A percentile compares a stretch with the other conserved stretches of the same genome.
Conservation (phyloP, 1,284 basidiomycete species). For the Trichosporon faecale region DNA sequence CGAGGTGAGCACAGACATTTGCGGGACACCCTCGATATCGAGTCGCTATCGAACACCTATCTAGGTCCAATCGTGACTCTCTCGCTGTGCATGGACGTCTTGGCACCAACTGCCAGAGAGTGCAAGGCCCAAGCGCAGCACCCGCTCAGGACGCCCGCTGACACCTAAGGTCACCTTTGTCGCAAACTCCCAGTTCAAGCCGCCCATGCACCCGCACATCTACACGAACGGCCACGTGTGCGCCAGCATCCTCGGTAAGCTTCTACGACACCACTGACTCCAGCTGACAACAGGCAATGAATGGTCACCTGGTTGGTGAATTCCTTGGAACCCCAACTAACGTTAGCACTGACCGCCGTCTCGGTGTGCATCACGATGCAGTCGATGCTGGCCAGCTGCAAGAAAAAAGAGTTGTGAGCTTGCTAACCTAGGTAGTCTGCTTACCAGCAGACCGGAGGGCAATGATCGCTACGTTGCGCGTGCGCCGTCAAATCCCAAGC, state of each 20-base stretch:
- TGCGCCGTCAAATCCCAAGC: slow-evolving; percentile 49
- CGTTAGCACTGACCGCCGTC: slow-evolving; percentile 47
- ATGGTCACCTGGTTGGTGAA: slow-evolving; percentile 45
- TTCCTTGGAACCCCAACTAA: background rate
- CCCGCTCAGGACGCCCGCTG: background rate
- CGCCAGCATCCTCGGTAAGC: slow-evolving; percentile 47
- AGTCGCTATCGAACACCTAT: background rate
- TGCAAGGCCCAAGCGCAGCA: background rate
- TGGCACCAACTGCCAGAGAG: background rate
- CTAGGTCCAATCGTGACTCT: background rate
- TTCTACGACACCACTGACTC: background rate
- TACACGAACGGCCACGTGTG: slow-evolving; percentile 54
- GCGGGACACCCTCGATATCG: background rate
- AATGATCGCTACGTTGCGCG: slow-evolving; percentile 48
- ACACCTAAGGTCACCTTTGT: slow-evolving; percentile 48
- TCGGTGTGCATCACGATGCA: slow-evolving; percentile 53
- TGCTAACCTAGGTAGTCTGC: background rate
- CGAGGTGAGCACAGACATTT: slow-evolving; percentile 29
- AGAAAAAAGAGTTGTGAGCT: slow-evolving; percentile 47
- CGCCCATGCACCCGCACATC: slow-evolving; percentile 52
- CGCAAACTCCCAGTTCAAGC: slow-evolving; percentile 34
- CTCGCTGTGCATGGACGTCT: background rate
- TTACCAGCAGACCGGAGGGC: slow-evolving; percentile 40
- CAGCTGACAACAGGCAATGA: slow-evolving; percentile 38
- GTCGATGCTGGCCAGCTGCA: slow-evolving; percentile 53